A percentile compares a stretch with the other conserved stretches of the same genome.
Conservation (phyloP, 2,329 filamentous ascomycete species). For the Aspergillus neotritici region DNA sequence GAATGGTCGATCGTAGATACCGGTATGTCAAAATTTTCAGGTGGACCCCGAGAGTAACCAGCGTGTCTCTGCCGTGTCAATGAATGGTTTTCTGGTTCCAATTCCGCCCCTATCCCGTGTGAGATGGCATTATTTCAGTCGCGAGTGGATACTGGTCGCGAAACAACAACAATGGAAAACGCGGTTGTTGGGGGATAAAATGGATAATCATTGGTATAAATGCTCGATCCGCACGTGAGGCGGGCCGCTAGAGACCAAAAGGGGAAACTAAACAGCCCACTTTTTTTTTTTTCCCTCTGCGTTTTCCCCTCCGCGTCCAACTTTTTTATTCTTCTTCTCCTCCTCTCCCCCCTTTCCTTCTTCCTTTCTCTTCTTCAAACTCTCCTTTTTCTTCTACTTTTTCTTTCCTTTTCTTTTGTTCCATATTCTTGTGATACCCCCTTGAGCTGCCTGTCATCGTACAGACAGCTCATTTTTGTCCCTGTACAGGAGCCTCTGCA, state of each 20-base stretch:
- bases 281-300: constrained; percentile 11
- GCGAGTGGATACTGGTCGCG: too few relatives aligned
- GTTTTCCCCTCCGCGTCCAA: constrained; percentile 7
- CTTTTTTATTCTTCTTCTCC: constrained; percentile 19
- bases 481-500: constrained; percentile 13
- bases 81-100: too few relatives aligned
- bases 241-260: background rate
- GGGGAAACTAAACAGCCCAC: constrained; percentile 1
- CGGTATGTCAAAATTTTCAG: too few relatives aligned
- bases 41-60: too few relatives aligned
- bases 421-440: constrained; percentile 29
- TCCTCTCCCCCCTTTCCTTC: constrained; percentile 11
- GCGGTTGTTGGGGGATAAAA: too few relatives aligned
- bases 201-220: too few relatives aligned
- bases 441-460: constrained; percentile 25
- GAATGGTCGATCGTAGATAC: too few relatives aligned
- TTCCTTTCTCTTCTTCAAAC: constrained; percentile 14
- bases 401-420: constrained; percentile 19
- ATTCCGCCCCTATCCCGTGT: too few relatives aligned
- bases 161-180: too few relatives aligned
- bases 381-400: constrained; percentile 17
- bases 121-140: too few relatives aligned
- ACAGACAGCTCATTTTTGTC: constrained; percentile 26
- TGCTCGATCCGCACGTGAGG: too few relatives aligned
- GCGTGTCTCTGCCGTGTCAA: too few relatives aligned